Evolutionary conservation across 306 rosid genomes (phyloP).

Genomic region (Vigna reflexopilosa): DNA sequence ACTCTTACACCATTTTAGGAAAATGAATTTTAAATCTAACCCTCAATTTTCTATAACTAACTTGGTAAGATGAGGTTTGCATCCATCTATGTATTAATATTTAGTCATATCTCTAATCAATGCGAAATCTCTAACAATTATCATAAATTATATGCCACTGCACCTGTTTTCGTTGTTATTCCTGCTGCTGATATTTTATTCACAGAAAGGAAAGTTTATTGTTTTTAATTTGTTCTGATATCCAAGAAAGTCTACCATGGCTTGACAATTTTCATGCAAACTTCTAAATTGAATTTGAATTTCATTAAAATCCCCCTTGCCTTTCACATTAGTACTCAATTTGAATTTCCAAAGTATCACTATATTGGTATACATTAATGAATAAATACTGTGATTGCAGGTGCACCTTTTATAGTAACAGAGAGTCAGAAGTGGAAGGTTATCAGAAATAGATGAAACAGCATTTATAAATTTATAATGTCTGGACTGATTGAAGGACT

Average conservation of each 20-base stretch:
- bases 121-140: no score
- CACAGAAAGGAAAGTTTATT: background rate
- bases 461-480: constrained; percentile 62
- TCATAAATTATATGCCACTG: constrained; percentile 33
- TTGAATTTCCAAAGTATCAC: constrained; percentile 36
- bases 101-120: no score
- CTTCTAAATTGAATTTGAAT: background rate
- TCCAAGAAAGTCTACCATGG: constrained; percentile 32
- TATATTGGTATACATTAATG: background rate
- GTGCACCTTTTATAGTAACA: constrained; percentile 43
- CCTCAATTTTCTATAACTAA: no score
- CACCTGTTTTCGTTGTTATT: constrained; percentile 29
- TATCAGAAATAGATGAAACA: constrained; percentile 57
- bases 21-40: no score
- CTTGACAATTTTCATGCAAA: constrained; percentile 9
- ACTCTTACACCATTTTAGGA: no score
- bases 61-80: no score
- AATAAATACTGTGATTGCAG: constrained; percentile 46
- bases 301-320: background rate
- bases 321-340: constrained; percentile 20
- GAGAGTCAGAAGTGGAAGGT: constrained; percentile 38
- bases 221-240: constrained; percentile 17
- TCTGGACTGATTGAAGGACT: constrained; percentile 95
- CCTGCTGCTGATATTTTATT: constrained; percentile 28
- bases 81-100: no score